Base-by-base conservation (phyloP, 2,329 filamentous ascomycete species). In the Ophiostoma himal-ulmi region DNA sequence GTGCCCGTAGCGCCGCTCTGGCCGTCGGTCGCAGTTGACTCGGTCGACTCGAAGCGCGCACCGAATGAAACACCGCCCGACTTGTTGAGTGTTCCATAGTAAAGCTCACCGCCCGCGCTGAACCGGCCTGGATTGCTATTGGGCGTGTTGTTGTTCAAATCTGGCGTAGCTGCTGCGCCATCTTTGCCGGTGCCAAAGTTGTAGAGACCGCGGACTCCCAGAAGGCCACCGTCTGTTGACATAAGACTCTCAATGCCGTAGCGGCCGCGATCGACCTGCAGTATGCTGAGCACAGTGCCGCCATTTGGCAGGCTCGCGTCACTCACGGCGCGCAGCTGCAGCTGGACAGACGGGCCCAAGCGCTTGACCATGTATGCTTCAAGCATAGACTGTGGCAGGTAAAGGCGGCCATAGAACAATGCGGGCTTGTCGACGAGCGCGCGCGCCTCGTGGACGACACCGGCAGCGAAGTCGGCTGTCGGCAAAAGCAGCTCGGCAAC, bases 21-120 rank as follows among this genome's bases (percentile, higher is more conserved):
- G 37, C 8, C 39, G 22, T 62, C 48, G 36, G 68, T 22, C 22
- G 37, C 34, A 22, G 39, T 37, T 17, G 37, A 1, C 48, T 26
- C 39, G 22, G 34, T 39, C 13, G 95, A 98, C 54, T 93, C 92
- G 78, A 98, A 99, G 68, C 95, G 88, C 67, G 93, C 84, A 7
- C 94, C 95, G 10, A 96, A 87, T 73, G 93, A 97, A 78, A 97
- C 88, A 66, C 95, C 95, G 67, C 94, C 92, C 30, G 93, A 93
- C 77, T 97, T 97, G 78, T 97, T 98, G 71, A 97, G 82, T 0
- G 94, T 90, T 30, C 94, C 95, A 82, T 99, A 99, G 82, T 98
- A 99, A 48, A 96, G 84, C 80, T 99, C 95, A 70, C 89, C 94
- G 48, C 95, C 95, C 3, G 92, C 92, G 76, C 92, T 96, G 78